Percentiles rank a stretch among this genome's conserved stretches.
Evolutionary conservation across 495 filamentous ascomycete genomes (phyloP).

Genomic region (Lepidopterella palustris): DNA sequence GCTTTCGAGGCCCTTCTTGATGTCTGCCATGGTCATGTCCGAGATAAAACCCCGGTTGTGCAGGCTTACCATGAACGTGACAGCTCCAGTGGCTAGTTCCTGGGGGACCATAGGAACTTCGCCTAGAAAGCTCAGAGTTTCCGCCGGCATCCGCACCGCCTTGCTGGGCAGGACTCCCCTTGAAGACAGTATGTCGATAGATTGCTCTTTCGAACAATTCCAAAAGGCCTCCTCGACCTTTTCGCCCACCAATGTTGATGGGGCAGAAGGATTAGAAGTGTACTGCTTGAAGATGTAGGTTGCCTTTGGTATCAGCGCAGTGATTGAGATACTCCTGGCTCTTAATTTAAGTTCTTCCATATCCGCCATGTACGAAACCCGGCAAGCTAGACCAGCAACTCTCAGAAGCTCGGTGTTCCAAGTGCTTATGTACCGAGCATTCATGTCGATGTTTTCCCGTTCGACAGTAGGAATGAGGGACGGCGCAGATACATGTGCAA

Average conservation of each 20-base stretch:
- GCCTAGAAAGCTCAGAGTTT: constrained; percentile 81
- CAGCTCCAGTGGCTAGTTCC: constrained; percentile 55
- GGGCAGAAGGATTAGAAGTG: constrained; percentile 80
- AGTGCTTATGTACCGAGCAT: constrained; percentile 82
- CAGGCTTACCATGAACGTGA: constrained; percentile 68
- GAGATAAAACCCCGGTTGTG: constrained; percentile 73
- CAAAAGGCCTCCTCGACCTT: constrained; percentile 92
- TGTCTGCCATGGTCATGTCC: constrained; percentile 78
- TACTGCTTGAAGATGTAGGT: constrained; percentile 76
- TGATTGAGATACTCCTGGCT: constrained; percentile 50
- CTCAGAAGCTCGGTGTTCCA: constrained; percentile 98
- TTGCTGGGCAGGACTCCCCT: constrained; percentile 73
- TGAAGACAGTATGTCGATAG: constrained; percentile 82
- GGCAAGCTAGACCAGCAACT: constrained; percentile 80
- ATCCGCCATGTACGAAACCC: constrained; percentile 79
- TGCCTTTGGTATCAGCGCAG: constrained; percentile 64
- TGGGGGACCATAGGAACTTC: constrained; percentile 83
- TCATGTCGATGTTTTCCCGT: constrained; percentile 91
- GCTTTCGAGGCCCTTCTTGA: constrained; percentile 67
- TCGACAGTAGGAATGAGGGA: constrained; percentile 99
- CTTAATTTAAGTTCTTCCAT: constrained; percentile 56
- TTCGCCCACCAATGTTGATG: constrained; percentile 68
- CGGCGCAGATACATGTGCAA: constrained; percentile 95
- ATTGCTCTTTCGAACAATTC: constrained; percentile 72
- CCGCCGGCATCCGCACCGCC: constrained; percentile 69